These are phyloP conservation scores for Phialocephala subalpina DNA, from an alignment of 2,329 filamentous ascomycete species.

Conservation along the genomic window DNA sequence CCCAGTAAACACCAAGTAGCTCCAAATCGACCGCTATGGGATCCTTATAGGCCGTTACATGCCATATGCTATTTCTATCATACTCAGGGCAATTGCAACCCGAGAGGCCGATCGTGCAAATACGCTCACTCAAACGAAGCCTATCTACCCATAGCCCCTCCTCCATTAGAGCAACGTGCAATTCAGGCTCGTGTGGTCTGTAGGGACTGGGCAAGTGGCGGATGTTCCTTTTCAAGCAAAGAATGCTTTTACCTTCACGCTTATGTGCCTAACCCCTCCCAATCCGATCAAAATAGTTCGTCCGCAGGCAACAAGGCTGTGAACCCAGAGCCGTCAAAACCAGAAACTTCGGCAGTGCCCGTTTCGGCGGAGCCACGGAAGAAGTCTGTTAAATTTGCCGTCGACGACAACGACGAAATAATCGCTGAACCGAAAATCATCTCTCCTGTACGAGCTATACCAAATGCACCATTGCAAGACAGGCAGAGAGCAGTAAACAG, in stretches of 20 bases:
- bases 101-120: constrained; percentile 15
- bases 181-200: constrained; percentile 14
- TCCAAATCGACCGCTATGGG: background rate
- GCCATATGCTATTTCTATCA: constrained; percentile 27
- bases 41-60: background rate
- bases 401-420: constrained; percentile 12
- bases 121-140: constrained; percentile 22
- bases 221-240: background rate
- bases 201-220: constrained; percentile 3
- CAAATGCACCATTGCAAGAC: background rate
- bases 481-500: background rate
- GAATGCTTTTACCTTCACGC: constrained; percentile 15
- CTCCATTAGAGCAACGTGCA: constrained; percentile 1
- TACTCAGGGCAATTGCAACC: constrained; percentile 10
- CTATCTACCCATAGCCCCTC: constrained; percentile 17
- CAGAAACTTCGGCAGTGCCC: background rate
- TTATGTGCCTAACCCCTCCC: background rate
- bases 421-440: background rate
- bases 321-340: background rate
- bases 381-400: constrained; percentile 28
- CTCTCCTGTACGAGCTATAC: background rate
- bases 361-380: background rate
- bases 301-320: background rate
- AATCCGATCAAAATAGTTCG: background rate
- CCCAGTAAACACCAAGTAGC: background rate